These are phyloP conservation scores for Boletus sensibilis DNA, from an alignment of 768 basidiomycete species.

Conservation along the genomic window DNA sequence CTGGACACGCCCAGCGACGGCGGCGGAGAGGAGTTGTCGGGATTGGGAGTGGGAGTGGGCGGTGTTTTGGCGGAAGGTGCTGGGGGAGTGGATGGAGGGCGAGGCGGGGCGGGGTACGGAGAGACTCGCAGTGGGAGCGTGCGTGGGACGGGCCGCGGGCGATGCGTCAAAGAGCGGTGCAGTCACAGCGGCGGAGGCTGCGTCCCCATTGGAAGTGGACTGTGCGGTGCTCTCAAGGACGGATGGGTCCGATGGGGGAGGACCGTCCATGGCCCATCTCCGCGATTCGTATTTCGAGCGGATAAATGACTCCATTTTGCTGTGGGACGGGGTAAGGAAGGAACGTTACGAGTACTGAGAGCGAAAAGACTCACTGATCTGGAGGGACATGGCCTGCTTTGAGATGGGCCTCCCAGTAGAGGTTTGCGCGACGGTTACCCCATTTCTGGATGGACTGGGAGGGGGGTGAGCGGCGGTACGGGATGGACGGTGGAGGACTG, in stretches of 20 bases:
- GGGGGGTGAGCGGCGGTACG: background rate
- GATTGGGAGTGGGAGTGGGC: slow-evolving; percentile 20
- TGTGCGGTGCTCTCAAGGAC: slow-evolving; percentile 52
- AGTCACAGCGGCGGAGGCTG: background rate
- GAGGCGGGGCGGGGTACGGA: slow-evolving; percentile 31
- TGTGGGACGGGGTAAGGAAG: slow-evolving; percentile 29
- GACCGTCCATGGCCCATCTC: slow-evolving; percentile 92
- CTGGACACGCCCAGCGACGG: slow-evolving; percentile 40
- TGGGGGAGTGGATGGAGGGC: slow-evolving; percentile 26
- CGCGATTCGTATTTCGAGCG: slow-evolving; percentile 94
- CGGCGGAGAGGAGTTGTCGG: slow-evolving; percentile 28
- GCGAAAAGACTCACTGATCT: slow-evolving; percentile 73
- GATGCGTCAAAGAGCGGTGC: slow-evolving; percentile 11
- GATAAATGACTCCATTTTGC: slow-evolving; percentile 98
- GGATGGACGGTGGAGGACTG: slow-evolving; percentile 14
- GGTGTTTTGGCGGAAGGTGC: slow-evolving; percentile 22
- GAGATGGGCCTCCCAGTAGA: slow-evolving; percentile 97
- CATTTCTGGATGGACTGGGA: slow-evolving; percentile 81
- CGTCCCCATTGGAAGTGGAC: slow-evolving; percentile 12
- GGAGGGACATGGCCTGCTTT: slow-evolving; percentile 89
- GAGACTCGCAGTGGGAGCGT: slow-evolving; percentile 16
- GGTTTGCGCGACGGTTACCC: slow-evolving; percentile 90
- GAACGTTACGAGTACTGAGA: background rate
- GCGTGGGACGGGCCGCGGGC: background rate
- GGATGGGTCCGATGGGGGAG: slow-evolving; percentile 78